Conservation (phyloP, 768 basidiomycete species). For the Lentinus tigrinus region DNA sequence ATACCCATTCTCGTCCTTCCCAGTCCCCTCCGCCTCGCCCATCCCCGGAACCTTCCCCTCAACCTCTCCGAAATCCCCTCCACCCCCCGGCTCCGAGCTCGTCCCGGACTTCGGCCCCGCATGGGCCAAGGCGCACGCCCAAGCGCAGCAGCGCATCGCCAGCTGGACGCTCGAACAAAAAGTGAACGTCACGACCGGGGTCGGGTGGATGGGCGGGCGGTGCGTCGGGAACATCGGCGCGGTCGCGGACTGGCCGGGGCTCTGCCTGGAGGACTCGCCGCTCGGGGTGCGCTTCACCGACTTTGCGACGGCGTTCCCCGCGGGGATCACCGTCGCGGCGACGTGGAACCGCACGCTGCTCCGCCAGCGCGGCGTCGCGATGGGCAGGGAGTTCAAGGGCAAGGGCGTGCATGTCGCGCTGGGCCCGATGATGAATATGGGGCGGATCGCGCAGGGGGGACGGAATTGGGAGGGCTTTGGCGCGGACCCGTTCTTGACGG, state of each 20-base stretch:
- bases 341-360: slow-evolving; percentile 82
- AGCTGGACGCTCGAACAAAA: slow-evolving; percentile 61
- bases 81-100: slow-evolving; percentile 38
- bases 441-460: slow-evolving; percentile 73
- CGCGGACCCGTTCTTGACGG: slow-evolving; percentile 83
- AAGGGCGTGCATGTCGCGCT: slow-evolving; percentile 86
- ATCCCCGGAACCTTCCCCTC: slow-evolving; percentile 52
- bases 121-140: slow-evolving; percentile 23
- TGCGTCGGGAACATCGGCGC: slow-evolving; percentile 70
- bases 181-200: slow-evolving; percentile 61
- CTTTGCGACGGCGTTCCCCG: slow-evolving; percentile 75
- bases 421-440: slow-evolving; percentile 86
- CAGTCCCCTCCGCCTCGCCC: slow-evolving; percentile 55
- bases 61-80: slow-evolving; percentile 56
- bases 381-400: slow-evolving; percentile 80
- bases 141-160: slow-evolving; percentile 37
- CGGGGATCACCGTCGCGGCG: slow-evolving; percentile 80
- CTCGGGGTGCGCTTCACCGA: slow-evolving; percentile 78
- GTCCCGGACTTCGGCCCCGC: slow-evolving; percentile 43
- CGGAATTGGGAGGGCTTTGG: slow-evolving; percentile 97
- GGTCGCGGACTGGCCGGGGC: slow-evolving; percentile 57
- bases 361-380: slow-evolving; percentile 69
- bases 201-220: slow-evolving; percentile 61
- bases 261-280: slow-evolving; percentile 78
- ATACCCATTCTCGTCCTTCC: slow-evolving; percentile 57